Conservation (phyloP, 1,139 yeast genomes). For the Hansenula anomala region DNA sequence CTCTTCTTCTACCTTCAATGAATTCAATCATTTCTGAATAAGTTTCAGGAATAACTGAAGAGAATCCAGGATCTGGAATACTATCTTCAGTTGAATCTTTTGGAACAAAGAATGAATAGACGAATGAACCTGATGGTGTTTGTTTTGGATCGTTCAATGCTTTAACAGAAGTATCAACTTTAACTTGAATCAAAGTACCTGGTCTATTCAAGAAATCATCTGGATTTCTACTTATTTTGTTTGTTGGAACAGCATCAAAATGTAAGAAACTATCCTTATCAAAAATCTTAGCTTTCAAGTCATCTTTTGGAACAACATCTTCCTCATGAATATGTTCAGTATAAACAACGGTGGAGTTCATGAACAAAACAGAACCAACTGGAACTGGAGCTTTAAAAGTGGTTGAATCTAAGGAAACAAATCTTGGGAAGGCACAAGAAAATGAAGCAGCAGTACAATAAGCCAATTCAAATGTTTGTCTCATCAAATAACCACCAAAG, state of each 20-base stretch:
- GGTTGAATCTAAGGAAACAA: slow-evolving; percentile 84
- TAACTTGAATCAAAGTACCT: slow-evolving; percentile 87
- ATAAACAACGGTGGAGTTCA: slow-evolving; percentile 78
- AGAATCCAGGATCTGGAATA: slow-evolving; percentile 37
- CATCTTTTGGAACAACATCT: slow-evolving; percentile 20
- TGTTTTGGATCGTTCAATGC: slow-evolving; percentile 55
- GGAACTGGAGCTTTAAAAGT: slow-evolving; percentile 93
- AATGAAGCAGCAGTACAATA: slow-evolving; percentile 90
- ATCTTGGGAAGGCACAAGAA: slow-evolving; percentile 77
- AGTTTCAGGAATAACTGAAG: slow-evolving; percentile 79
- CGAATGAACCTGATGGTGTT: slow-evolving; percentile 80
- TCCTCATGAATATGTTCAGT: slow-evolving; percentile 66
- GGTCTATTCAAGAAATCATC: slow-evolving; percentile 64
- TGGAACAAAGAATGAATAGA: slow-evolving; percentile 84
- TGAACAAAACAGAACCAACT: slow-evolving; percentile 81
- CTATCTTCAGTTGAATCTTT: slow-evolving; percentile 37
- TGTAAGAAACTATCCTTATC: slow-evolving; percentile 26
- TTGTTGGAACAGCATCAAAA: slow-evolving; percentile 55
- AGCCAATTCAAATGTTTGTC: slow-evolving; percentile 90
- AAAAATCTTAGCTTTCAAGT: slow-evolving; percentile 20
- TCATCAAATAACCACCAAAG: slow-evolving; percentile 86
- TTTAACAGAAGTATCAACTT: slow-evolving; percentile 77
- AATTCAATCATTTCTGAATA: slow-evolving; percentile 91
- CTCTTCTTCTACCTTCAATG: slow-evolving; percentile 86
- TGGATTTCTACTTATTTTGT: slow-evolving; percentile 45